Percentiles rank a stretch among this genome's conserved stretches.
phyloP scores from a whole-genome alignment of 306 rosid genomes.

The Cyamopsis tetragonoloba region DNA sequence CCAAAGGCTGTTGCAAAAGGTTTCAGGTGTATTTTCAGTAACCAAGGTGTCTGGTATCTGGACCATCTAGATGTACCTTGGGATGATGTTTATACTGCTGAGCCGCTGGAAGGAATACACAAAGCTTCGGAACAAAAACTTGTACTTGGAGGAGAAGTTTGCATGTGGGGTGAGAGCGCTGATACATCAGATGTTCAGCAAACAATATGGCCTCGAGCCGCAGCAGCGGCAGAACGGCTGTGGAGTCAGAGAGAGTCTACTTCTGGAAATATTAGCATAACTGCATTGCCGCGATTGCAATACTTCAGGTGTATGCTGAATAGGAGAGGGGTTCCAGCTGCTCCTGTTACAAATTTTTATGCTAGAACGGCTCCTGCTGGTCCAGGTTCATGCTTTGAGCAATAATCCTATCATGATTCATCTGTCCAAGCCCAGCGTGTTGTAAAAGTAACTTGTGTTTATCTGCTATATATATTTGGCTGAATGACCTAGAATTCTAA shows the following conservation, averaged over 20 bases:
- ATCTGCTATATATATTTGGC: background rate
- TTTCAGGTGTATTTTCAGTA: constrained; percentile 89
- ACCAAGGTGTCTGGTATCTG: constrained; percentile 94
- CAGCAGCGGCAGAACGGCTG: constrained; percentile 96
- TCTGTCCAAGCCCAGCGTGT: background rate
- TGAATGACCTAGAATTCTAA: background rate
- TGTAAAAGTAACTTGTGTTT: background rate
- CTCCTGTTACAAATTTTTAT: constrained; percentile 62
- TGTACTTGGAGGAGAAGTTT: constrained; percentile 96
- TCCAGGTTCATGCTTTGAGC: constrained; percentile 81
- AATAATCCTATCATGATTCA: constrained; percentile 31
- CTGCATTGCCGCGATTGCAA: constrained; percentile 59
- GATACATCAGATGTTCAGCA: constrained; percentile 84
- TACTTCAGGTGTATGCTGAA: constrained; percentile 89
- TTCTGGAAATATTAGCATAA: constrained; percentile 31
- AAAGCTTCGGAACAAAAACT: constrained; percentile 58
- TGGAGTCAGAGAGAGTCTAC: constrained; percentile 60
- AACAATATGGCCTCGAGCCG: constrained; percentile 99
- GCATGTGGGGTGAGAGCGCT: constrained; percentile 91
- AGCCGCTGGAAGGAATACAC: constrained; percentile 72
- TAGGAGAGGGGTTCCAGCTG: constrained; percentile 77
- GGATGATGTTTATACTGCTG: constrained; percentile 66
- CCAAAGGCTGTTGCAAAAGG: constrained; percentile 83
- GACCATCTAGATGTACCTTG: constrained; percentile 91
- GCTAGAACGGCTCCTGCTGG: constrained; percentile 69